These are phyloP conservation scores for Schwanniomyces occidentalis DNA, from an alignment of 805 yeast species.

Conservation along the genomic window DNA sequence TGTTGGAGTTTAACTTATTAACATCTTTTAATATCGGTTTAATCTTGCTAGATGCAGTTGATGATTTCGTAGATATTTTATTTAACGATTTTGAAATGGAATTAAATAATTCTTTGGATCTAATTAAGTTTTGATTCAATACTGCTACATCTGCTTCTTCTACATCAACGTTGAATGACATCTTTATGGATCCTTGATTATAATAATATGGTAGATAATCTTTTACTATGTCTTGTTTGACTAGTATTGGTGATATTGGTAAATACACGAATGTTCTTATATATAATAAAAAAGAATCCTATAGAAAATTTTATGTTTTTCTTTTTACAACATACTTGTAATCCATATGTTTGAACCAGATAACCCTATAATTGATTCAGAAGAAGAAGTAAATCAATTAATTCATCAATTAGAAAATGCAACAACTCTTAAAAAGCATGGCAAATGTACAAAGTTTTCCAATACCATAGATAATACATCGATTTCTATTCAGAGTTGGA, in stretches of 20 bases:
- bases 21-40: conserved; percentile 71
- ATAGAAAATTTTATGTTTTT: too few relatives aligned
- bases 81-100: conserved; percentile 57
- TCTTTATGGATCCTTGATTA: too few relatives aligned
- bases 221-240: too few relatives aligned
- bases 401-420: conserved; percentile 18
- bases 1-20: conserved; percentile 53
- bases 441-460: conserved; percentile 19
- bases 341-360: conserved; percentile 1
- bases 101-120: conserved; percentile 55
- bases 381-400: conserved; percentile 17
- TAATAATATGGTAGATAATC: too few relatives aligned
- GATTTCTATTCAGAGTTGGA: conserved; percentile 54
- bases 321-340: too few relatives aligned
- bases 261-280: too few relatives aligned
- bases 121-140: conserved; percentile 67
- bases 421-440: conserved; percentile 17
- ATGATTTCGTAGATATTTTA: conserved; percentile 52
- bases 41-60: conserved; percentile 60
- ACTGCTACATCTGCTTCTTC: conserved; percentile 86
- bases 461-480: conserved; percentile 9
- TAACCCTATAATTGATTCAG: conserved; percentile 10
- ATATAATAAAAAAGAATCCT: too few relatives aligned
- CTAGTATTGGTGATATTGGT: too few relatives aligned
- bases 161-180: conserved; percentile 43